phyloP scores from a whole-genome alignment of 805 yeast genomes.

The Wickerhamiella vanderwaltii region DNA sequence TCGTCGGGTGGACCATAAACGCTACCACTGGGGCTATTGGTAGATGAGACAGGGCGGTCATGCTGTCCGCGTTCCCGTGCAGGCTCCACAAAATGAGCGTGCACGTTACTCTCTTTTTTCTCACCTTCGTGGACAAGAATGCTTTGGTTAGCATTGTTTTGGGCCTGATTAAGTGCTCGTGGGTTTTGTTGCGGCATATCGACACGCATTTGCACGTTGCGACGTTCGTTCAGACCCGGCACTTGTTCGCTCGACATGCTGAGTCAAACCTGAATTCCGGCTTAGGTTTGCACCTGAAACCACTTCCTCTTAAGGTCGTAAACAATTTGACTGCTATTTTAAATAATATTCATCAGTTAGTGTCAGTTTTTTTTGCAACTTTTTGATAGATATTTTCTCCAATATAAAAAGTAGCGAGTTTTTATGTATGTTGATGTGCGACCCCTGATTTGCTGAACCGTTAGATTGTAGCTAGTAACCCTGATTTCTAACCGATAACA shows the following conservation, averaged over 20 bases:
- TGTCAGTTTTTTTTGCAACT: too few species aligned
- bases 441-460: too few species aligned
- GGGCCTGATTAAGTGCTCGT: not conserved
- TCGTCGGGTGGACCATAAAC: not conserved
- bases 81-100: conserved; percentile 22
- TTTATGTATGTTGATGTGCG: too few species aligned
- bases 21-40: not conserved
- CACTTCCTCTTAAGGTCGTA: too few species aligned
- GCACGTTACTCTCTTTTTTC: conserved; percentile 13
- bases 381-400: too few species aligned
- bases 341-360: too few species aligned
- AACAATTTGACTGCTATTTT: too few species aligned
- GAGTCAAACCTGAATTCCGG: too few species aligned
- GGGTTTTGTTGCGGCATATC: not conserved
- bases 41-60: not conserved
- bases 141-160: not conserved
- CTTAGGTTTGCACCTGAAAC: too few species aligned
- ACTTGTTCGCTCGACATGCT: conserved; percentile 4
- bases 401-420: too few species aligned
- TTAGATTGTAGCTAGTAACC: too few species aligned
- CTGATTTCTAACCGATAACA: too few species aligned
- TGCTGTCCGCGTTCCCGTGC: conserved; percentile 6
- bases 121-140: conserved; percentile 10
- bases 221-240: conserved; percentile 1
- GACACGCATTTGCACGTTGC: conserved; percentile 5